Base-by-base conservation (phyloP, 495 filamentous ascomycete species). In the Hypoxylon rickii region DNA sequence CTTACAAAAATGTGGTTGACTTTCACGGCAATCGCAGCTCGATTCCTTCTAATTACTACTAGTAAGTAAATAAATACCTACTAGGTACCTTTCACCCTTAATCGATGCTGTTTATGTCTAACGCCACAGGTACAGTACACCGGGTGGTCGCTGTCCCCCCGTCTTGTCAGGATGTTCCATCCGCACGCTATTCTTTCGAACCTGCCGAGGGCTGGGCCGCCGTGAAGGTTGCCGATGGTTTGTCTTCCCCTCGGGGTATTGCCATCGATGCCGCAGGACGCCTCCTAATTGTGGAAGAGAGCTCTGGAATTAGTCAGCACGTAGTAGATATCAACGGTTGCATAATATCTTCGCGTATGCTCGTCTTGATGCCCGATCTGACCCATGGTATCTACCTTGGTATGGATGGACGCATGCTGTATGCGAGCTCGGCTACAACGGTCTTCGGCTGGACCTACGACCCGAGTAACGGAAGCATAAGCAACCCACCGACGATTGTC, bases 341-440 rank as follows among this genome's bases (percentile, higher is more conserved):
- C 29, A 71, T 51, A 16, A 55, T 17, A 6, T 50, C n/a, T 34
- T 44, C 42, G 1, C 52, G 50, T 7, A n/a, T 29, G 8, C 21
- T 61, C 32, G 26, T 58, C n/a, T 37, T 44, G 1, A 32, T 40
- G 21, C 1, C 46, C n/a, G 21, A 39, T 33, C 65, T 78, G 26
- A 78, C 68, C 58, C 88, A 91, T 62, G 88, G 88, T 12, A 76
- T 91, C 22, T 79, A 82, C 24, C 61, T 90, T 19, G 86, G 83
- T 1, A 43, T 50, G 3, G 84, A 89, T 63, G 85, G 84, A 16
- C 72, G 64, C 24, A 86, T 79, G 1, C 69, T 91, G 29, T 90
- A 86, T 58, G 87, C 83, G 15, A 89, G 86, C 5, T 76, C 79
- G 4, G 12, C 74, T 0, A 69, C 80, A 16, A 61, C 72, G 1